A percentile compares a stretch with the other conserved stretches of the same genome.
These are phyloP conservation scores for Raddia distichophylla DNA, from an alignment of 176 grass and related monocot species.

Conservation along the genomic window DNA sequence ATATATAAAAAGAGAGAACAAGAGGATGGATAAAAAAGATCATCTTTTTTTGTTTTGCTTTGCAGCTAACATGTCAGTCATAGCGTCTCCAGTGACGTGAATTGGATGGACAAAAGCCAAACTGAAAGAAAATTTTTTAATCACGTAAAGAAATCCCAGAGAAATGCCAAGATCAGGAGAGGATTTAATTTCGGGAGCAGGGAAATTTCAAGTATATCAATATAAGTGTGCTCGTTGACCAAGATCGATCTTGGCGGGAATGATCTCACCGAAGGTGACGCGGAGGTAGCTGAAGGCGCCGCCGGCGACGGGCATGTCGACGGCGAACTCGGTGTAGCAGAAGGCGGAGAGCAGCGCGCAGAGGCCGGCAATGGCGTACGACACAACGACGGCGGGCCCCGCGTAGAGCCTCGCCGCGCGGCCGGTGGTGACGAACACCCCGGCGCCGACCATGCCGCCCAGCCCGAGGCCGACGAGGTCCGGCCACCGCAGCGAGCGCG, in stretches of 20 bases:
- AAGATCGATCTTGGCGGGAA: slow-evolving; percentile 16
- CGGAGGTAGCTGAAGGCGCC: neutral
- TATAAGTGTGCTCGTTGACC: neutral
- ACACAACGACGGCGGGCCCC: slow-evolving; percentile 43
- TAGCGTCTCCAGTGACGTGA: slow-evolving; percentile 31
- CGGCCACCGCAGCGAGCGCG: slow-evolving; percentile 62
- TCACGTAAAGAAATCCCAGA: neutral
- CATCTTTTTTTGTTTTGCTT: neutral
- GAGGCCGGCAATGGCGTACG: slow-evolving; percentile 92
- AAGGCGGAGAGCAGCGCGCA: slow-evolving; percentile 95
- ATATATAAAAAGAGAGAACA: neutral
- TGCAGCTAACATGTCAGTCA: neutral
- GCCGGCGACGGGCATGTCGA: slow-evolving; percentile 59
- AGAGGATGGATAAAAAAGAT: slow-evolving; percentile 12
- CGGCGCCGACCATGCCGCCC: slow-evolving; percentile 67
- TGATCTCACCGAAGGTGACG: slow-evolving; percentile 86
- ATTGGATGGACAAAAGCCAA: slow-evolving; percentile 21
- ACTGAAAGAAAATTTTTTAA: neutral
- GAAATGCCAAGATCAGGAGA: neutral
- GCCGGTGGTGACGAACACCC: slow-evolving; percentile 64
- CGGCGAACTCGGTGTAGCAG: slow-evolving; percentile 97
- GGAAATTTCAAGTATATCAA: neutral
- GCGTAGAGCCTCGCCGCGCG: slow-evolving; percentile 36
- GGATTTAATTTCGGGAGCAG: neutral
- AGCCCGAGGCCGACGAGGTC: slow-evolving; percentile 75